phyloP scores from a whole-genome alignment of 1,139 yeast genomes.

The Candida freyschussii region DNA sequence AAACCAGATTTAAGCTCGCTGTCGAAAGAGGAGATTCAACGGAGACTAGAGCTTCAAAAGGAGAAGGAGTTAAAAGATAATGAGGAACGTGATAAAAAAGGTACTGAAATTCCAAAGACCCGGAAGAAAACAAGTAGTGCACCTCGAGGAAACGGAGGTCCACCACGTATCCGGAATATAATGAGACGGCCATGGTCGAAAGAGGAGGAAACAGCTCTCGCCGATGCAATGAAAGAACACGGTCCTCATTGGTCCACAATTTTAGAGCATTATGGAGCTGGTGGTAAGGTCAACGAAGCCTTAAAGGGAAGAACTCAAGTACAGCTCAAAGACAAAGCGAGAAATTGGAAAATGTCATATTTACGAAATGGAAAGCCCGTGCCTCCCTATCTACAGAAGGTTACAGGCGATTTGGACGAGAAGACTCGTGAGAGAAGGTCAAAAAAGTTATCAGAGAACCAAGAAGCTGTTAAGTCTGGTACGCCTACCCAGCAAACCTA shows the following conservation, averaged over 20 bases:
- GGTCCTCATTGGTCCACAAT: slow-evolving; percentile 96
- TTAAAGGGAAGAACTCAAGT: slow-evolving; percentile 84
- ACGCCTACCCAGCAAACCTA: too few relatives aligned
- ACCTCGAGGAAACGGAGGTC: slow-evolving; percentile 4
- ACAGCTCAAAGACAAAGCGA: slow-evolving; percentile 90
- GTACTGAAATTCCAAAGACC: background rate
- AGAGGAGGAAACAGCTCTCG: slow-evolving; percentile 82
- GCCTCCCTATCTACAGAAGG: slow-evolving; percentile 73
- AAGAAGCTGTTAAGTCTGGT: too few relatives aligned
- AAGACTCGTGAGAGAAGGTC: slow-evolving; percentile 19
- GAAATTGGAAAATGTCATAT: slow-evolving; percentile 89
- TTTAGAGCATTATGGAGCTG: slow-evolving; percentile 83
- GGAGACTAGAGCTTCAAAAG: slow-evolving; percentile 7
- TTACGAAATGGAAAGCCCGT: slow-evolving; percentile 65
- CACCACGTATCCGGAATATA: slow-evolving; percentile 23
- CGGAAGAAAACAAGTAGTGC: slow-evolving; percentile 2
- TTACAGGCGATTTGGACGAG: slow-evolving; percentile 75
- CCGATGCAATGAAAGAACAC: slow-evolving; percentile 69
- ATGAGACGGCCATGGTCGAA: slow-evolving; percentile 67
- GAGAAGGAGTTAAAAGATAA: slow-evolving; percentile 16
- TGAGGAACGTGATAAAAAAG: slow-evolving; percentile 9
- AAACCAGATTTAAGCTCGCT: slow-evolving; percentile 4
- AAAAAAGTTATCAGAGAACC: too few relatives aligned
- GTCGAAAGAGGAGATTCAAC: slow-evolving; percentile 20
- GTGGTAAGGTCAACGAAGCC: slow-evolving; percentile 80